Evolutionary conservation across 768 basidiomycete genomes (phyloP), one percentile per base, ranked within the genome.

Genomic region (Trametes elegans): DNA sequence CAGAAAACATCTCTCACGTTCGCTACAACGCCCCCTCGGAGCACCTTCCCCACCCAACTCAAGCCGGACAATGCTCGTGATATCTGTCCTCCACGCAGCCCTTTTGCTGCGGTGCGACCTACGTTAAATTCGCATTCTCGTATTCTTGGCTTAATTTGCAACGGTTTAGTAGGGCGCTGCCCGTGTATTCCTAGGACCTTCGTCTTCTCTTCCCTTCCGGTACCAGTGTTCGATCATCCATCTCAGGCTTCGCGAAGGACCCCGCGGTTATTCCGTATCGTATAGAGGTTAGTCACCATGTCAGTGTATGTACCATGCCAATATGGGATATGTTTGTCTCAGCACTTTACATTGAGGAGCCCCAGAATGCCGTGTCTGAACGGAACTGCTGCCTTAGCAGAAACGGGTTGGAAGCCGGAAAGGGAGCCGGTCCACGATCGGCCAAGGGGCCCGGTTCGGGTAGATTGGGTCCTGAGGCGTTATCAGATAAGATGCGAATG

Each of bases 401-500:
- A n/a, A n/a, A n/a, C n/a, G n/a, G n/a, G n/a, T n/a, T n/a, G n/a
- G n/a, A n/a, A n/a, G n/a, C n/a, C n/a, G 38, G 40, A 40, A 40
- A 36, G 35, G 11, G 11, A 35, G 34, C n/a, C 7, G n/a, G 38
- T 21, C 38, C 31, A 32, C 34, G 11, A 42, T 14, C 23, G 24
- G 13, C 19, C 23, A 24, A 26, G 46, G n/a, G 41, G 41, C 19
- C 3, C 11, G 5, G 34, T 6, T 18, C 23, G 21, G 11, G 21
- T 7, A 41, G 40, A 23, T 19, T 6, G 14, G 35, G 35, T 19
- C 19, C 24, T 13, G 14, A 6, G 24, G 53, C 3, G 32, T 44
- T 57, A 57, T 57, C 56, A 50, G 56, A 57, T 57, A 57, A 57
- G 54, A 55, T 55, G 34, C 11, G 26, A 24, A 40, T 47, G 35